Base-by-base conservation (phyloP, 176 grass and related monocot species). In the Aechmea fasciata region DNA sequence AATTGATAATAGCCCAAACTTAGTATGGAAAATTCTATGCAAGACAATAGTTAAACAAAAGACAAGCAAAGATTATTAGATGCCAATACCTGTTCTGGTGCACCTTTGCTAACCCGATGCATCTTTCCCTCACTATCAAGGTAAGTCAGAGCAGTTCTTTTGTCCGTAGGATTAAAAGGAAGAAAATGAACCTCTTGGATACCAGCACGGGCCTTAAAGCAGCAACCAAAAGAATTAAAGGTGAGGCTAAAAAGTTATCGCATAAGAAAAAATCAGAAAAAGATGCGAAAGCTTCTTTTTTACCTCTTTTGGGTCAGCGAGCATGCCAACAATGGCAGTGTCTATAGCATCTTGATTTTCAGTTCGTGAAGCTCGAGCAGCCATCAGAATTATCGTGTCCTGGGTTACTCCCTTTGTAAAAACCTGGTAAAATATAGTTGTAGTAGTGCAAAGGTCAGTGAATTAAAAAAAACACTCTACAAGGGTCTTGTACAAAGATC, bases 31-130 rank as follows among this genome's bases (percentile, higher is more conserved):
- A 11, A 23, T 29, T 29, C 52, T 47, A 14, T 25, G 0, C 62
- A 66, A 28, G 15, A 13, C 47, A 47, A 53, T 12, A 24, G 13
- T 8, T 41, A 41, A 71, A 47, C n/a, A 41, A 53, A 22, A 49
- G 11, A 59, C 10, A 67, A 15, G 33, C 65, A 73, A 28, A 72
- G 72, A 80, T 51, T 33, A 23, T 22, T 59, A 52, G 14, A 61
- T 26, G 63, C 52, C 12, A 71, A 13, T 87, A 90, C 91, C 91
- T 96, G 91, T 74, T 96, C 91, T 65, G 91, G 91, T 69, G 91
- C 91, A 75, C 91, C 91, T 73, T 96, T 96, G 87, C 91, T 96
- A 62, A 87, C 91, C 65, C 91, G 91, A 72, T 90, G 84, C 87
- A 90, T 90, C 79, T 72, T 87, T 26, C 91, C 91, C 10, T 69